phyloP scores from a whole-genome alignment of 2,329 filamentous ascomycete genomes.

The Westerdykella aurantiaca region DNA sequence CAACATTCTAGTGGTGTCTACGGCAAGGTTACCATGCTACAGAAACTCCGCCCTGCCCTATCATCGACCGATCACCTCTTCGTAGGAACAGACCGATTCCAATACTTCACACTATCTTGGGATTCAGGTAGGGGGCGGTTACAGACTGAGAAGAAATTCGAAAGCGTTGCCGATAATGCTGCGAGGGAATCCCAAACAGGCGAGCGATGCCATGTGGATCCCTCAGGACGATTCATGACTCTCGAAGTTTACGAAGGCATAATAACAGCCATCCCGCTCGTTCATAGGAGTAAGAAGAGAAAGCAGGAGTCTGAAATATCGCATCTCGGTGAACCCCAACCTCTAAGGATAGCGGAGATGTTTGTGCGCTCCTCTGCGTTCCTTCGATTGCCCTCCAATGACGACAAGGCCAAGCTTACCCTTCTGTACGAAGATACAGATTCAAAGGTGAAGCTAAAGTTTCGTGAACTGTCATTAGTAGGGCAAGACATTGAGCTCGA shows the following conservation, averaged over 20 bases:
- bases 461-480: slow-evolving; percentile 51
- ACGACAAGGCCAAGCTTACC: slow-evolving; percentile 55
- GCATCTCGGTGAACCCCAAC: slow-evolving; percentile 56
- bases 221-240: slow-evolving; percentile 62
- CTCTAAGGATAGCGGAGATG: slow-evolving; percentile 60
- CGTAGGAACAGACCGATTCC: slow-evolving; percentile 80
- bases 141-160: slow-evolving; percentile 53
- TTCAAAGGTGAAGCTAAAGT: slow-evolving; percentile 49
- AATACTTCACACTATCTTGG: slow-evolving; percentile 90
- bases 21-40: slow-evolving; percentile 79
- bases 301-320: slow-evolving; percentile 46
- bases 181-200: slow-evolving; percentile 72
- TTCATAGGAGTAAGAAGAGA: slow-evolving; percentile 49
- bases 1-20: slow-evolving; percentile 68
- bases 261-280: slow-evolving; percentile 58
- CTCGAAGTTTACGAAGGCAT: slow-evolving; percentile 65
- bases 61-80: slow-evolving; percentile 79
- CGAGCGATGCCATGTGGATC: slow-evolving; percentile 79
- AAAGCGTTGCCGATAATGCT: slow-evolving; percentile 56
- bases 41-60: slow-evolving; percentile 70
- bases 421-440: slow-evolving; percentile 60
- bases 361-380: slow-evolving; percentile 62
- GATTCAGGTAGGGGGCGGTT: slow-evolving; percentile 53
- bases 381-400: slow-evolving; percentile 49
- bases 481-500: slow-evolving; percentile 51